These are phyloP conservation scores for Hemileia vastatrix DNA, from an alignment of 1,284 basidiomycete species.

Conservation along the genomic window DNA sequence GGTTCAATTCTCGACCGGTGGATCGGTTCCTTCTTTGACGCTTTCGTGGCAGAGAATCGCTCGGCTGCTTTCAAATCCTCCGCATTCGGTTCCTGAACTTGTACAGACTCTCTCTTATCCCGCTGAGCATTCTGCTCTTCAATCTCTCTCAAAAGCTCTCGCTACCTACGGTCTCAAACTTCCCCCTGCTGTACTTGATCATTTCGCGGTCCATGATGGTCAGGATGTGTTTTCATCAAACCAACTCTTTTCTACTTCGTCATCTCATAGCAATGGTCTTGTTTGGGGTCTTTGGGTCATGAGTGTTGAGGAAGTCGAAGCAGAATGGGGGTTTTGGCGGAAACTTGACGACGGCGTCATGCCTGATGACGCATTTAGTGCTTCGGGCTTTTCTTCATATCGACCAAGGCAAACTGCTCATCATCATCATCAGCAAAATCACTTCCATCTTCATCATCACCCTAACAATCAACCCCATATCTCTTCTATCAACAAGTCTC, in stretches of 20 bases:
- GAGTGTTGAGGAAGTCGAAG: constrained; percentile 72
- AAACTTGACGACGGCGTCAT: constrained; percentile 58
- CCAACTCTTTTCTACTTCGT: constrained; percentile 21
- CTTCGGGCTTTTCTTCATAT: constrained; percentile 9
- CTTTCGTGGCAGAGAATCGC: constrained; percentile 9
- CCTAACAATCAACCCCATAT: constrained; percentile 48
- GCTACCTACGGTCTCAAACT: constrained; percentile 15
- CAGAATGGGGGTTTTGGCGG: constrained; percentile 90
- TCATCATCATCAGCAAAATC: constrained; percentile 19
- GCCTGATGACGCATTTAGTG: constrained; percentile 48
- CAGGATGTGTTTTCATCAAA: constrained; percentile 34
- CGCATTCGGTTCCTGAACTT: constrained; percentile 4
- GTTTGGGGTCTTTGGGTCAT: constrained; percentile 40
- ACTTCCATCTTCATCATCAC: neutral
- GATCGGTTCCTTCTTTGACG: neutral
- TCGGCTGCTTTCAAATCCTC: neutral
- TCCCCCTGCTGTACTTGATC: constrained; percentile 33
- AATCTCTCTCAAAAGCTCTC: neutral
- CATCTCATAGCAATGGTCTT: constrained; percentile 27
- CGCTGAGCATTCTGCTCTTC: neutral
- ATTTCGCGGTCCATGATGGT: constrained; percentile 36
- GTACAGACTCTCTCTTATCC: constrained; percentile 19
- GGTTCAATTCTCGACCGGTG: neutral
- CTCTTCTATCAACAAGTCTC: constrained; percentile 60
- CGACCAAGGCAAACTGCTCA: constrained; percentile 18